A percentile compares a stretch with the other conserved stretches of the same genome.
These are phyloP conservation scores for Letharia columbiana DNA, from an alignment of 495 filamentous ascomycete species.

Conservation along the genomic window DNA sequence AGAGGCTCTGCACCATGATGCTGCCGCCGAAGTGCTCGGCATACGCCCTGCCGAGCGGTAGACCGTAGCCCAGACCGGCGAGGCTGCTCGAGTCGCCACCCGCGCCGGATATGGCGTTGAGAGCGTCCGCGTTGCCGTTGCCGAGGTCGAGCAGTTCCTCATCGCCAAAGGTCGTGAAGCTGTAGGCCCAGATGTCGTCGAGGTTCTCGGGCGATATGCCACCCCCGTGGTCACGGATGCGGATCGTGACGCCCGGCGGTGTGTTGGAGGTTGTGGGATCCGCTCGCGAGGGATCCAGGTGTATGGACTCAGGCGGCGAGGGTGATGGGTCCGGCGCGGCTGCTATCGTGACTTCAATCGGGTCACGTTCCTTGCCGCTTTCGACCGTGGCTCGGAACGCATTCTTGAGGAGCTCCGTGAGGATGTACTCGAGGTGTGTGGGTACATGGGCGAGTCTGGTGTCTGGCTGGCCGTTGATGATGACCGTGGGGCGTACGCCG, in stretches of 20 bases:
- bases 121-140: constrained; percentile 51
- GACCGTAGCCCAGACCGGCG: constrained; percentile 84
- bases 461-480: constrained; percentile 73
- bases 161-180: constrained; percentile 88
- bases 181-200: constrained; percentile 88
- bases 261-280: constrained; percentile 30
- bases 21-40: constrained; percentile 97
- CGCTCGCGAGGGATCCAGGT: background rate
- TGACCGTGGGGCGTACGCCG: constrained; percentile 72
- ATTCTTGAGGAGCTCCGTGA: constrained; percentile 94
- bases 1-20: constrained; percentile 87
- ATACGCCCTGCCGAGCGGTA: constrained; percentile 87
- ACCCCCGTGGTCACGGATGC: constrained; percentile 90
- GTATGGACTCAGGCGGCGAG: constrained; percentile 17
- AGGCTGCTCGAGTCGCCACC: constrained; percentile 66
- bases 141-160: constrained; percentile 37
- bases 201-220: constrained; percentile 77
- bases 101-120: constrained; percentile 61
- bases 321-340: constrained; percentile 56
- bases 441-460: constrained; percentile 85
- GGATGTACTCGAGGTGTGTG: constrained; percentile 92
- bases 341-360: constrained; percentile 86
- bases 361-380: constrained; percentile 63
- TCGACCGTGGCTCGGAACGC: constrained; percentile 90
- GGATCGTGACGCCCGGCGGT: constrained; percentile 83